Conservation (phyloP, 176 grass and related monocot species). For the Musa acuminata region DNA sequence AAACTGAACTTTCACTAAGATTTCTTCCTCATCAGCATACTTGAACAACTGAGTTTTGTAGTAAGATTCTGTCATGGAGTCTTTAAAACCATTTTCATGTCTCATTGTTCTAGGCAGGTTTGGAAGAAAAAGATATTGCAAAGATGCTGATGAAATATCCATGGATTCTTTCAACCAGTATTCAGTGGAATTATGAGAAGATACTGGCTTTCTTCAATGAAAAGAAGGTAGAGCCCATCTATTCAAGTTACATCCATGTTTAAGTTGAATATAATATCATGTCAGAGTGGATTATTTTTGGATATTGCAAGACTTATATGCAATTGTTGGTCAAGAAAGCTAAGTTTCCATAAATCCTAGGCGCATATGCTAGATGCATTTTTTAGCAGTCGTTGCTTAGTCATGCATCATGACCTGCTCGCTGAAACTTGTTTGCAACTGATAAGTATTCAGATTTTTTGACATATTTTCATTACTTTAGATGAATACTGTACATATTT, state of each 20-base stretch:
- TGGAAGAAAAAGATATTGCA: constrained; percentile 40
- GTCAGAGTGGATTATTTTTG: background rate
- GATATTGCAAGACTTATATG: background rate
- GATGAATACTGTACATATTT: background rate
- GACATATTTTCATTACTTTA: background rate
- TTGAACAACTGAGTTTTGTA: background rate
- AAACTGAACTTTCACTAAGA: background rate
- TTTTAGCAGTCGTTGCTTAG: background rate
- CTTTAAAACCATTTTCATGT: constrained; percentile 17
- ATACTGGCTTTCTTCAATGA: constrained; percentile 47
- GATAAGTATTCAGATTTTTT: background rate
- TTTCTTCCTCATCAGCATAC: background rate
- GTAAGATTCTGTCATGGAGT: background rate
- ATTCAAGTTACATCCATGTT: background rate
- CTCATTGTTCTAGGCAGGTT: constrained; percentile 55
- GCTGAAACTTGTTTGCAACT: background rate
- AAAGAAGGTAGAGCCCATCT: constrained; percentile 37
- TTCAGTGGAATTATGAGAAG: constrained; percentile 58
- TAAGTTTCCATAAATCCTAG: background rate
- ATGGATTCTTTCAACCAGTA: constrained; percentile 80
- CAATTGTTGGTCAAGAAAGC: background rate
- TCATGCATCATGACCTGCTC: background rate
- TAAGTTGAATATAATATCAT: too few species aligned
- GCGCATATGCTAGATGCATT: background rate
- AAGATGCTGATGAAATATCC: constrained; percentile 74